Evolutionary conservation across 2,329 filamentous ascomycete species (phyloP), one percentile per base, ranked within the genome.

Genomic region (Sarocladiaceae sp.): DNA sequence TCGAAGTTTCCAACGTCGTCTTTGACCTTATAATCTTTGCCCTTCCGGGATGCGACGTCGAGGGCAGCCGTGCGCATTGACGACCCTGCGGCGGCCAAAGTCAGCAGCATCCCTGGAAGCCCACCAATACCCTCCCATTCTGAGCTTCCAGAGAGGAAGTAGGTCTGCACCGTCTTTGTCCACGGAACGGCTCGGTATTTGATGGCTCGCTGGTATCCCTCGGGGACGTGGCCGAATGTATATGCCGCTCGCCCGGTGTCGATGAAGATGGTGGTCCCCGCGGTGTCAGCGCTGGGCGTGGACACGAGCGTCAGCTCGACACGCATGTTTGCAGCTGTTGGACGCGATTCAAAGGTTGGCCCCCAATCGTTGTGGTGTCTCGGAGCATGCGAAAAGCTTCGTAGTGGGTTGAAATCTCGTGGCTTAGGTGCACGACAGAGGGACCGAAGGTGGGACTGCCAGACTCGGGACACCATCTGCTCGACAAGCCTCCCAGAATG

Each of bases 191-290:
- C 87, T 57, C 86, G 81, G 68, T 92, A 84, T 33, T 78, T 77
- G 63, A 87, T 76, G 46, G 85, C 83, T 53, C 94, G 81, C 72
- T 97, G 94, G 1, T 87, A 87, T 15, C 93, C 94, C 69, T 99
- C 94, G 10, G 84, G 74, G 15, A 93, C 67, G 61, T 87, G 86
- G 18, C 94, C 94, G 62, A 99, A 87, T 15, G 97, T 60, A 68
- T 99, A 99, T 53, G 89, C 81, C 60, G 87, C 86, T 61, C 84
- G 81, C 60, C 93, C 88, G 63, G 91, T 92, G 64, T 93, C 85
- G 6, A 99, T 75, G 33, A 90, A 66, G 28, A 97, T 67, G 48
- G 82, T 80, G 2, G 90, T 89, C 51, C 93, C 93, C 1, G 86
- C 82, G 18, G 91, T 96, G 70, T 99, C 94, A 54, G 86, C 87